These are phyloP conservation scores for Chlamydomonas sphaeroides DNA, from an alignment of 139 green algal genomes.

Conservation along the genomic window DNA sequence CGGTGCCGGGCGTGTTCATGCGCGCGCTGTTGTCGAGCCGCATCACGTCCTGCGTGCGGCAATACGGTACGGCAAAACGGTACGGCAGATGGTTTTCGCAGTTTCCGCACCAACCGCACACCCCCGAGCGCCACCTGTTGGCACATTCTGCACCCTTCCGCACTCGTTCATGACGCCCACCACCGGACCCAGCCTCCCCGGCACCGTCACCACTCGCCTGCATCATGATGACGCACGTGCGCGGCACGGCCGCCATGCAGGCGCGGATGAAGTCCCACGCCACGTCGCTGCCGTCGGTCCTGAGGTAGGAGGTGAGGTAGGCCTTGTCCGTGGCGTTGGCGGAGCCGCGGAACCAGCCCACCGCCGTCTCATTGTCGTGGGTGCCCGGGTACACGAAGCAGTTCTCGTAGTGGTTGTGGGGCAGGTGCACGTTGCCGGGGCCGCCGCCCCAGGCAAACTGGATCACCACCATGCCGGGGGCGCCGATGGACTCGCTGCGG, in stretches of 20 bases:
- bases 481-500: constrained; percentile 79
- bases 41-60: constrained; percentile 91
- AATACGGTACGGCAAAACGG: too few relatives aligned
- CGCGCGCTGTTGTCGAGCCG: constrained; percentile 89
- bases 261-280: constrained; percentile 85
- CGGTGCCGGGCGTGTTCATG: constrained; percentile 94
- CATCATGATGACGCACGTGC: constrained; percentile 86
- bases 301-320: constrained; percentile 81
- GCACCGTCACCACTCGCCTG: too few relatives aligned
- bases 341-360: constrained; percentile 48
- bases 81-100: too few relatives aligned
- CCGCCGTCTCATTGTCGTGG: constrained; percentile 97
- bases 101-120: too few relatives aligned
- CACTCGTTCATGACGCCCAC: too few relatives aligned
- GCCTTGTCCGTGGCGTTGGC: constrained; percentile 60
- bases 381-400: constrained; percentile 92
- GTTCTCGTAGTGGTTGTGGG: constrained; percentile 98
- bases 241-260: constrained; percentile 76
- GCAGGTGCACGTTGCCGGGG: constrained; percentile 92
- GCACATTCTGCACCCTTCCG: too few relatives aligned
- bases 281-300: constrained; percentile 73
- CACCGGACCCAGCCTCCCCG: too few relatives aligned
- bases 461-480: constrained; percentile 97
- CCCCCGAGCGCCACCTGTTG: too few relatives aligned
- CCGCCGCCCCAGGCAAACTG: constrained; percentile 97